Evolutionary conservation across 164 flowering plant species (phyloP).

Genomic region (Macadamia integrifolia): DNA sequence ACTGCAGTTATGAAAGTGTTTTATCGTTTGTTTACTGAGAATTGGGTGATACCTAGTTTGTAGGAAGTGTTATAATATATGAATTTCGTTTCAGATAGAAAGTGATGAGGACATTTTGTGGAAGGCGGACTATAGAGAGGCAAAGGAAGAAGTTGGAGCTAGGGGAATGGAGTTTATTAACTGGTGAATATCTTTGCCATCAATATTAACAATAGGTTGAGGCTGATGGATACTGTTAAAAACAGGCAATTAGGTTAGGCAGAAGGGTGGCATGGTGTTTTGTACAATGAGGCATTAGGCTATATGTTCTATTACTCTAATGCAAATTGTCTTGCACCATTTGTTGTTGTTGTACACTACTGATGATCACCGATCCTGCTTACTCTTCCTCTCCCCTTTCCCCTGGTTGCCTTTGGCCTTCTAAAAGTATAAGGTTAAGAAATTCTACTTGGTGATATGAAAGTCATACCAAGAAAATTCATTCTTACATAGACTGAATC

Average conservation of each 20-base stretch:
- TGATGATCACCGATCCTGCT: too few relatives aligned
- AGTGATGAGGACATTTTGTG: conserved; percentile 56
- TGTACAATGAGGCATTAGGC: neutral
- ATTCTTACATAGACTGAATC: neutral
- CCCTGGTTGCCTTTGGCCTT: neutral
- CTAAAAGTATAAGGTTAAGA: neutral
- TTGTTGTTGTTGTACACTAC: too few relatives aligned
- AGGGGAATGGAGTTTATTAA: conserved; percentile 75
- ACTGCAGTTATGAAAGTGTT: neutral
- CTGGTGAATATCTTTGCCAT: conserved; percentile 39
- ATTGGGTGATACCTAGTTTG: neutral
- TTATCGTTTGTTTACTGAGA: neutral
- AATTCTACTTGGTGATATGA: too few relatives aligned
- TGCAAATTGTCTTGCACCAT: too few relatives aligned
- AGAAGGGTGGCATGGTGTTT: neutral
- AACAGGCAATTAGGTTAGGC: neutral
- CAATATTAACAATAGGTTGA: neutral
- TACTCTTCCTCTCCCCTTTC: too few relatives aligned
- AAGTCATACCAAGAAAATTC: neutral
- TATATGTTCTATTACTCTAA: too few relatives aligned
- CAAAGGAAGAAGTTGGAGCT: conserved; percentile 67
- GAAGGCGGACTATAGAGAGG: conserved; percentile 70
- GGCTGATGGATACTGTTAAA: too few relatives aligned
- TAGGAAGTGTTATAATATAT: conserved; percentile 6
- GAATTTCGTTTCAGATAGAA: conserved; percentile 32